Percentiles rank a stretch among this genome's conserved stretches.
Evolutionary conservation across 2,329 filamentous ascomycete species (phyloP).

Genomic region (Cordyceps militaris): DNA sequence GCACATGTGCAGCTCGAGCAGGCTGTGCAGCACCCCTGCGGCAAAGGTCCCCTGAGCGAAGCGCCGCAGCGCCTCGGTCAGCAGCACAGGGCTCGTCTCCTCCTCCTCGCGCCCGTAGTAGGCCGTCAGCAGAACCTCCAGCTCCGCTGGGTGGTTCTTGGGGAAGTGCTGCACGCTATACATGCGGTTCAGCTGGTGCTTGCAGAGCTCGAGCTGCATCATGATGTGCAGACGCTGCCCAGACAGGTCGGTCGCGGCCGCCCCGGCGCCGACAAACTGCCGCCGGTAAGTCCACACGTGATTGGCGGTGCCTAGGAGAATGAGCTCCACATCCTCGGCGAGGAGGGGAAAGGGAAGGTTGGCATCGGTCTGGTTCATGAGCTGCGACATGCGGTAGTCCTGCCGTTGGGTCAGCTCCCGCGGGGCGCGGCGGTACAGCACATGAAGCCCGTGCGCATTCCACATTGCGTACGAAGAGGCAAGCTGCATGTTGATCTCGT

Average conservation of each 20-base stretch:
- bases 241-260: conserved; percentile 14
- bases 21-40: neutral
- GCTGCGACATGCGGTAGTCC: conserved; percentile 24
- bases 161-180: conserved; percentile 1
- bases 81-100: conserved; percentile 3
- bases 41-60: conserved; percentile 1
- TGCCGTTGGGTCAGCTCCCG: conserved; percentile 27
- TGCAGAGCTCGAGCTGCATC: conserved; percentile 23
- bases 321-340: conserved; percentile 29
- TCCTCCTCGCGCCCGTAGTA: conserved; percentile 12
- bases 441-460: conserved; percentile 31
- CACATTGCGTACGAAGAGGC: conserved; percentile 28
- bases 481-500: conserved; percentile 32
- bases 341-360: conserved; percentile 22
- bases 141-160: neutral
- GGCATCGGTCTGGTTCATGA: conserved; percentile 23
- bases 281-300: conserved; percentile 24
- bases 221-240: conserved; percentile 14
- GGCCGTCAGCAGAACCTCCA: neutral
- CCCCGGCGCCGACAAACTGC: conserved; percentile 17
- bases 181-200: conserved; percentile 19
- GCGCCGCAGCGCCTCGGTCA: conserved; percentile 9
- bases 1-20: conserved; percentile 8
- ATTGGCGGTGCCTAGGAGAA: conserved; percentile 23
- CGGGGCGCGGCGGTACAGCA: conserved; percentile 28